A percentile compares a stretch with the other conserved stretches of the same genome.
Conservation (phyloP, 352 stramenopile species). For the Globisporangium canariense region DNA sequence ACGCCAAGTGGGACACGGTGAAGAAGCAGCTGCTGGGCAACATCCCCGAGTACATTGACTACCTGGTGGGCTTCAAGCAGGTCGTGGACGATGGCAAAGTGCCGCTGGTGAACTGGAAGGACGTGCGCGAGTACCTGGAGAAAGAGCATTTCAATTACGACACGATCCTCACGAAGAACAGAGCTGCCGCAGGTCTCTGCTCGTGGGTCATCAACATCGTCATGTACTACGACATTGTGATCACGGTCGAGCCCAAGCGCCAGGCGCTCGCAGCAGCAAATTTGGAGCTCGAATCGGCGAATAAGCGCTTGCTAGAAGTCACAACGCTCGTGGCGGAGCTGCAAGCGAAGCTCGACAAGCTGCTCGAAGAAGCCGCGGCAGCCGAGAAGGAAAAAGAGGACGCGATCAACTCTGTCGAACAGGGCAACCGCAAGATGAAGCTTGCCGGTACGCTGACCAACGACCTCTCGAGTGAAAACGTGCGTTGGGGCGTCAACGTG, state of each 20-base stretch:
- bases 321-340: constrained; percentile 91
- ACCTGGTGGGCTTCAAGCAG: constrained; percentile 92
- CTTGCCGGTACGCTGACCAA: constrained; percentile 93
- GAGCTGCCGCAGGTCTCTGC: constrained; percentile 90
- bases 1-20: constrained; percentile 92
- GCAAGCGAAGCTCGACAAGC: constrained; percentile 90
- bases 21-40: constrained; percentile 95
- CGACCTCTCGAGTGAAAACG: constrained; percentile 94
- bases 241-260: constrained; percentile 94
- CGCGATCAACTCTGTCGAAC: constrained; percentile 89
- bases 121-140: constrained; percentile 91
- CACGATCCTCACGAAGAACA: constrained; percentile 94
- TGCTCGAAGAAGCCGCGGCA: constrained; percentile 86
- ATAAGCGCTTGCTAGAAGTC: constrained; percentile 85
- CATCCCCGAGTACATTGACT: constrained; percentile 95
- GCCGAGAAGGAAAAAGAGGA: constrained; percentile 93
- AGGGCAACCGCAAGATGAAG: constrained; percentile 93
- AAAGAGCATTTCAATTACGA: constrained; percentile 96
- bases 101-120: constrained; percentile 91
- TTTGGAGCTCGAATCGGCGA: constrained; percentile 87
- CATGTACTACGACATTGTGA: constrained; percentile 96
- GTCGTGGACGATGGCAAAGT: constrained; percentile 93
- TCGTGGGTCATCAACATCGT: constrained; percentile 97
- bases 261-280: constrained; percentile 90
- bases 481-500: constrained; percentile 93